Evolutionary conservation across 345 rosid genomes (phyloP).

Genomic region (Anacardium occidentale): DNA sequence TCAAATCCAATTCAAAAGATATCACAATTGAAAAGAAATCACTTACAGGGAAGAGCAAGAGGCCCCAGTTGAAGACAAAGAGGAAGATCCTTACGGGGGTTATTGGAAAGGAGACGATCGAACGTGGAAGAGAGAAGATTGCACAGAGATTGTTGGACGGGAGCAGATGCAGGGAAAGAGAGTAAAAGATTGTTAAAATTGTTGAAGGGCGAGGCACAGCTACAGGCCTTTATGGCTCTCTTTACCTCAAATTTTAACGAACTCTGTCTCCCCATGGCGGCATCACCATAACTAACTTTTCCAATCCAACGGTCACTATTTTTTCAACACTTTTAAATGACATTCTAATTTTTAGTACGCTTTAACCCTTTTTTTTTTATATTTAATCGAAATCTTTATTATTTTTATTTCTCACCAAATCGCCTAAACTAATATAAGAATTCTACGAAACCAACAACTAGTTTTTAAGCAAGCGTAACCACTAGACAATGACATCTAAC

Average conservation of each 20-base stretch:
- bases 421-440: too few species aligned
- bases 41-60: not conserved
- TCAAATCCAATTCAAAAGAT: too few species aligned
- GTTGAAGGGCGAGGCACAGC: slow-evolving; percentile 22
- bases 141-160: slow-evolving; percentile 13
- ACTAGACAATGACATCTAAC: too few species aligned
- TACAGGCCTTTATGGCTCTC: slow-evolving; percentile 28
- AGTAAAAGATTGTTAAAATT: slow-evolving; percentile 1
- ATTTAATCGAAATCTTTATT: too few species aligned
- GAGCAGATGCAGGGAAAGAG: not conserved
- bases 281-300: slow-evolving; percentile 2
- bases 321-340: too few species aligned
- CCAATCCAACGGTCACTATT: not conserved
- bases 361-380: too few species aligned
- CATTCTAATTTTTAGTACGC: too few species aligned
- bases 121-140: slow-evolving; percentile 10
- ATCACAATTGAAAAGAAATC: not conserved
- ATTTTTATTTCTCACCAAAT: too few species aligned
- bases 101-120: not conserved
- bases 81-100: not conserved
- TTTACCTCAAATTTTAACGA: not conserved
- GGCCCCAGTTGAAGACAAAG: not conserved
- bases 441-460: too few species aligned
- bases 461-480: too few species aligned
- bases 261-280: not conserved